Conservation (phyloP, 2,329 filamentous ascomycete genomes). For the Purpureocillium lavendulum region DNA sequence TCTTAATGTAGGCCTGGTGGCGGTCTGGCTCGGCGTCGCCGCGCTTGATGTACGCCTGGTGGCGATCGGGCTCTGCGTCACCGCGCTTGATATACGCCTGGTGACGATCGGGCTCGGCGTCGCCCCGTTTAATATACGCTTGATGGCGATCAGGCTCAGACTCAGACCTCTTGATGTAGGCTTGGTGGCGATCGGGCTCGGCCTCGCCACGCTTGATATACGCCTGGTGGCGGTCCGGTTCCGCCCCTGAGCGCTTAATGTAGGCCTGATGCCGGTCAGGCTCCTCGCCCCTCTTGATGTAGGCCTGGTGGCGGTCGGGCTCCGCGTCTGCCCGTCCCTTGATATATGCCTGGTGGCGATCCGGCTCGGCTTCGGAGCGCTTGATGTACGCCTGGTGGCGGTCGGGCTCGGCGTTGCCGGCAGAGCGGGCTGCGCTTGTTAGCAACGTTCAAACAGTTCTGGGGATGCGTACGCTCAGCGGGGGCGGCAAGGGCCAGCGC, state of each 20-base stretch:
- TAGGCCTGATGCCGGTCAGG: conserved; percentile 1
- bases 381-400: background rate
- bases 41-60: background rate
- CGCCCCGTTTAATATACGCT: too few relatives aligned
- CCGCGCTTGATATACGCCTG: background rate
- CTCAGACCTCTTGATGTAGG: too few relatives aligned
- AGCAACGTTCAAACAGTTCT: too few relatives aligned
- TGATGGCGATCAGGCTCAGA: too few relatives aligned
- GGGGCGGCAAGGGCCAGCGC: conserved; percentile 4
- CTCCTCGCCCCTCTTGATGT: background rate
- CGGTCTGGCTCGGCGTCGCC: background rate
- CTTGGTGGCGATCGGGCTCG: conserved; percentile 5
- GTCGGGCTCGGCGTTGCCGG: background rate
- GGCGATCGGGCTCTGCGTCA: background rate
- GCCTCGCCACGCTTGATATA: background rate
- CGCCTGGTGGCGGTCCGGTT: background rate
- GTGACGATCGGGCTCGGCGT: background rate
- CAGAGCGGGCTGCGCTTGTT: too few relatives aligned
- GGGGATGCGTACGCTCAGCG: background rate
- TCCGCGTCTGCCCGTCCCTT: background rate
- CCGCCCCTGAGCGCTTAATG: background rate
- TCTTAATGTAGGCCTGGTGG: conserved; percentile 1
- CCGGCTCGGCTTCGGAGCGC: background rate
- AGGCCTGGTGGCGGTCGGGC: conserved; percentile 1
- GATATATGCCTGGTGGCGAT: background rate